Evolutionary conservation across 176 grass and related monocot species (phyloP).

Genomic region (Carex myosuroides): DNA sequence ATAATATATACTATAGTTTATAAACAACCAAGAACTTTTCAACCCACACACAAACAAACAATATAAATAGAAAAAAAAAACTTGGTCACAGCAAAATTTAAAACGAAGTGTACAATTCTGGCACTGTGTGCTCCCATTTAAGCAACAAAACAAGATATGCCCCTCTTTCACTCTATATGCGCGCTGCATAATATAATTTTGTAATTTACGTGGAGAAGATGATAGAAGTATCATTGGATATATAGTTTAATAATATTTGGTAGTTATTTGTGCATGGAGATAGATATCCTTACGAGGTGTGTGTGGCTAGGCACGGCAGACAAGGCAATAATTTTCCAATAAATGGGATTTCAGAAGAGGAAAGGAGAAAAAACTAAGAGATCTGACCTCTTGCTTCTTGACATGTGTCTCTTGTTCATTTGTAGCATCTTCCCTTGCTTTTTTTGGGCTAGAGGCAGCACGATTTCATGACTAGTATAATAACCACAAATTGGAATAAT

Average conservation of each 20-base stretch:
- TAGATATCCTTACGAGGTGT: slow-evolving; percentile 14
- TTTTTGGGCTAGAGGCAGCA: slow-evolving; percentile 7
- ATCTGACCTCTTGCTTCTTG: slow-evolving; percentile 27
- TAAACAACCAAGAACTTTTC: slow-evolving; percentile 11
- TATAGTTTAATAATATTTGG: slow-evolving; percentile 11
- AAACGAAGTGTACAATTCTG: neutral
- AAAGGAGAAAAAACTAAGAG: slow-evolving; percentile 20
- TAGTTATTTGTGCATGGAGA: slow-evolving; percentile 10
- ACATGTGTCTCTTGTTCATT: slow-evolving; percentile 22
- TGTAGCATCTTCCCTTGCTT: neutral
- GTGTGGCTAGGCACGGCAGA: slow-evolving; percentile 9
- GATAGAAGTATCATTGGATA: neutral
- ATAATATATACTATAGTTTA: neutral
- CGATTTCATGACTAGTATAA: neutral
- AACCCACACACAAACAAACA: slow-evolving; percentile 2
- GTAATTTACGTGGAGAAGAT: neutral
- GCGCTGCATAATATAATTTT: neutral
- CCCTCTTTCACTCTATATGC: neutral
- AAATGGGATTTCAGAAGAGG: slow-evolving; percentile 15
- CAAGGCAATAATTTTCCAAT: slow-evolving; percentile 35
- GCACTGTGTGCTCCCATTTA: slow-evolving; percentile 10
- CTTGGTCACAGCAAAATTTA: neutral
- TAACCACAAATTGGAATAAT: neutral
- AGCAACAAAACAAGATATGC: slow-evolving; percentile 17
- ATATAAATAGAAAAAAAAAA: neutral